These are phyloP conservation scores for Fusarium poae DNA, from an alignment of 2,329 filamentous ascomycete genomes.

Conservation along the genomic window DNA sequence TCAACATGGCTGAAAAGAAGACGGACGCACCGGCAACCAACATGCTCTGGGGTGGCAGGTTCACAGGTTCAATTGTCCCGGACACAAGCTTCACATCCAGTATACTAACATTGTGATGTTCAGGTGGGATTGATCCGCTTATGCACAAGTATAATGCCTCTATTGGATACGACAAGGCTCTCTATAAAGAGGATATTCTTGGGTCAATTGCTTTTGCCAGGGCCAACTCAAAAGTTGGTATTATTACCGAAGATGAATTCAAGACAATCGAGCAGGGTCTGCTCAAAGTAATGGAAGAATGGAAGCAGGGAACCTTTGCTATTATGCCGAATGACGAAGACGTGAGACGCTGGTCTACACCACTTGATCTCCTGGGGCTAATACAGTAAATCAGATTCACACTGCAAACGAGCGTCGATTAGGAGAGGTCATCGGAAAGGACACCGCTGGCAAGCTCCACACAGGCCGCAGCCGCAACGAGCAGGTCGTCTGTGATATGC, in stretches of 20 bases:
- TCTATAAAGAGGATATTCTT: slow-evolving; percentile 85
- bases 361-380: slow-evolving; percentile 29
- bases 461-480: slow-evolving; percentile 90
- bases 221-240: slow-evolving; percentile 80
- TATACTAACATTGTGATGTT: slow-evolving; percentile 49
- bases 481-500: slow-evolving; percentile 91
- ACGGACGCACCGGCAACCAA: neutral
- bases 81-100: slow-evolving; percentile 41
- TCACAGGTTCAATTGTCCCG: neutral
- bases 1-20: slow-evolving; percentile 8
- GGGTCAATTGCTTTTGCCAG: slow-evolving; percentile 86
- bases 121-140: slow-evolving; percentile 78
- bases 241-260: slow-evolving; percentile 81
- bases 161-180: slow-evolving; percentile 78
- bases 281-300: slow-evolving; percentile 67
- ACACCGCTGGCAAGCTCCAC: slow-evolving; percentile 89
- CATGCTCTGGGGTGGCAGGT: slow-evolving; percentile 55
- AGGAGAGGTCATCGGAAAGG: slow-evolving; percentile 87
- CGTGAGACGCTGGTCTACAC: slow-evolving; percentile 47
- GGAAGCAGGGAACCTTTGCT: slow-evolving; percentile 64
- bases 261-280: slow-evolving; percentile 79
- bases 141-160: slow-evolving; percentile 88
- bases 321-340: slow-evolving; percentile 68
- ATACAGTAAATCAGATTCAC: slow-evolving; percentile 59
- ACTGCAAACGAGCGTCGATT: slow-evolving; percentile 79